Percentiles rank a stretch among this genome's conserved stretches.
phyloP scores from a whole-genome alignment of 1,284 basidiomycete genomes.

The Polyporus tsugae region DNA sequence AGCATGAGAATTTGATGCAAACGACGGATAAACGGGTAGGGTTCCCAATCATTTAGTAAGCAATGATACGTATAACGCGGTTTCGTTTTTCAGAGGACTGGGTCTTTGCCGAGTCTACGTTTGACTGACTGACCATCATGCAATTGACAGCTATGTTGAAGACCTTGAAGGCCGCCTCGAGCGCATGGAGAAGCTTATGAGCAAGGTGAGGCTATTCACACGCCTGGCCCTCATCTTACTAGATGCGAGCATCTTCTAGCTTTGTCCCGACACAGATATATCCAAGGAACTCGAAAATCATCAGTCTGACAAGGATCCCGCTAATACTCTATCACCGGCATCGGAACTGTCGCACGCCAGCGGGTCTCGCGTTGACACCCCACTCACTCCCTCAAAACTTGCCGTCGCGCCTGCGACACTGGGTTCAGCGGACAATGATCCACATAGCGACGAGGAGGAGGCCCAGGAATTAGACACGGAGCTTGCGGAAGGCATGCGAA shows the following conservation, averaged over 20 bases:
- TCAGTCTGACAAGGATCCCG: neutral
- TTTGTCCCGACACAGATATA: conserved; percentile 49
- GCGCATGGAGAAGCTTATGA: conserved; percentile 73
- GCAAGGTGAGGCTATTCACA: conserved; percentile 51
- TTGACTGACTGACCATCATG: neutral
- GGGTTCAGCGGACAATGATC: conserved; percentile 15
- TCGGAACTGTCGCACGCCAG: conserved; percentile 29
- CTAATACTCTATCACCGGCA: conserved; percentile 24
- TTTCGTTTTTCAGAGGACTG: neutral
- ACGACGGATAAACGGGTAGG: too few relatives aligned
- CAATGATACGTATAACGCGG: neutral
- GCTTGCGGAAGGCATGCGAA: conserved; percentile 32
- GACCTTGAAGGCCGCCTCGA: conserved; percentile 73
- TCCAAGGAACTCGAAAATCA: conserved; percentile 47
- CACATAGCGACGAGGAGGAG: neutral
- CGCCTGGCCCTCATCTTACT: neutral
- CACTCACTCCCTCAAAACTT: conserved; percentile 16
- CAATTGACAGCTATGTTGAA: conserved; percentile 65
- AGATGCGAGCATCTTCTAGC: conserved; percentile 38
- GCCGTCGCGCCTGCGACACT: conserved; percentile 18
- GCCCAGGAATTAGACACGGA: neutral
- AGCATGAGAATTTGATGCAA: neutral
- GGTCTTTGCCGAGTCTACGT: neutral
- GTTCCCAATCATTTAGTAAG: neutral
- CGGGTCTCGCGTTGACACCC: conserved; percentile 22